phyloP scores from a whole-genome alignment of 441 rosid genomes.

The Mallotus japonicus region DNA sequence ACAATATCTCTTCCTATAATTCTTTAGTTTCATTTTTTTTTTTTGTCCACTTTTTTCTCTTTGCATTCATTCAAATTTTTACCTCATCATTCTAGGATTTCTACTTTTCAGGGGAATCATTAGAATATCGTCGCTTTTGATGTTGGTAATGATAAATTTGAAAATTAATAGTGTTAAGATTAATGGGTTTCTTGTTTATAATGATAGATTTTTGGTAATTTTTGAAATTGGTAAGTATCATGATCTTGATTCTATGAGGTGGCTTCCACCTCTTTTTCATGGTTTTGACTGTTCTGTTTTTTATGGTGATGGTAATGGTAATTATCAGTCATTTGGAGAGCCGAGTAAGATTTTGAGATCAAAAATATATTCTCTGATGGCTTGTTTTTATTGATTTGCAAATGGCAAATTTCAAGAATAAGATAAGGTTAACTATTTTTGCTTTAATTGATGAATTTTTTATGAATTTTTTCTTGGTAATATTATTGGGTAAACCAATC shows the following conservation, averaged over 20 bases:
- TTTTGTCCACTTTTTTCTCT: constrained; percentile 23
- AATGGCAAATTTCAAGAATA: constrained; percentile 21
- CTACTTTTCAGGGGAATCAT: constrained; percentile 31
- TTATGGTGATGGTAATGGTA: neutral
- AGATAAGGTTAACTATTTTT: constrained; percentile 31
- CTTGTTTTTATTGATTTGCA: constrained; percentile 40
- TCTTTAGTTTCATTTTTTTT: constrained; percentile 21
- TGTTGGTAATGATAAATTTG: neutral
- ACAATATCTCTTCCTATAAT: neutral
- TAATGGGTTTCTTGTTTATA: constrained; percentile 21
- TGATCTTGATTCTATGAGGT: neutral
- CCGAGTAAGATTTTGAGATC: constrained; percentile 26
- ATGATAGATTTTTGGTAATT: constrained; percentile 37
- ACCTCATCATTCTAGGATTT: constrained; percentile 36
- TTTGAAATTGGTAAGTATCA: constrained; percentile 33
- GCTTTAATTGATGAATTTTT: constrained; percentile 31
- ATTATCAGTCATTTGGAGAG: constrained; percentile 11
- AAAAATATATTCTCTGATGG: constrained; percentile 36
- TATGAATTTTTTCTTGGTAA: constrained; percentile 10
- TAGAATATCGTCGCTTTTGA: constrained; percentile 33
- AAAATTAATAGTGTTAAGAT: constrained; percentile 31
- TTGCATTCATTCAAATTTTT: constrained; percentile 30
- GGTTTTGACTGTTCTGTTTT: constrained; percentile 10
- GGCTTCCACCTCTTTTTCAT: neutral
- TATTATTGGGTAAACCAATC: constrained; percentile 13